phyloP scores from a whole-genome alignment of 192 early-diverging fungal species.

The Lobosporangium transversale region DNA sequence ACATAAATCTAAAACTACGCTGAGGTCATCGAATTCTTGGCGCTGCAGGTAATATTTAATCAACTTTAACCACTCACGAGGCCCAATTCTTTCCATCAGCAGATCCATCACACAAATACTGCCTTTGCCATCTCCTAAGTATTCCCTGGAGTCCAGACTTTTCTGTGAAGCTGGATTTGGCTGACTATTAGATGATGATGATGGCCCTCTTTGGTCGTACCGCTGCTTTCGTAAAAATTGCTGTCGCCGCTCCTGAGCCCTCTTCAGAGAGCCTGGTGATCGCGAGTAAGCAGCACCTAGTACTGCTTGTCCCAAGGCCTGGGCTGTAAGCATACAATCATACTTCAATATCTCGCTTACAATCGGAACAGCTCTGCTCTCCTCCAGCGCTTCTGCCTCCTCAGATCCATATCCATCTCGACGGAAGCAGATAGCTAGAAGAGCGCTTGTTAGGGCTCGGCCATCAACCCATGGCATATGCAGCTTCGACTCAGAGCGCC shows the following conservation, averaged over 20 bases:
- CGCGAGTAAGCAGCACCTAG: conserved; percentile 38
- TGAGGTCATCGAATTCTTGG: conserved; percentile 40
- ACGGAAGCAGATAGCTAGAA: conserved; percentile 43
- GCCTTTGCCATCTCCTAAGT: background rate
- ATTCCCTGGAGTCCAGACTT: background rate
- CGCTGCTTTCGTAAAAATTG: too few relatives aligned
- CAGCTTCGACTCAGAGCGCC: background rate
- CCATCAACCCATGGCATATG: conserved; percentile 51
- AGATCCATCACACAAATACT: conserved; percentile 29
- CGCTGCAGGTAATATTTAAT: conserved; percentile 46
- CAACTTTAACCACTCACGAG: conserved; percentile 48
- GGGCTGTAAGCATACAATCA: conserved; percentile 52
- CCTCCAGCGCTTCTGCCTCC: conserved; percentile 24
- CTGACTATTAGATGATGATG: background rate
- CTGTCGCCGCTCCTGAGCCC: conserved; percentile 6
- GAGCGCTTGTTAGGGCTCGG: conserved; percentile 41
- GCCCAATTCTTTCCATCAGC: conserved; percentile 38
- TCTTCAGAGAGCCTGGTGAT: conserved; percentile 11
- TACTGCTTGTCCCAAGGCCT: conserved; percentile 33
- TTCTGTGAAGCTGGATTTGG: background rate
- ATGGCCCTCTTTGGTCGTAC: background rate
- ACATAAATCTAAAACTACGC: conserved; percentile 28
- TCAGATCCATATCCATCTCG: conserved; percentile 33
- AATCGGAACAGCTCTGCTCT: conserved; percentile 27
- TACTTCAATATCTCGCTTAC: conserved; percentile 38